Conservation (phyloP, 106 monocot genomes). For the Allium sativum region DNA sequence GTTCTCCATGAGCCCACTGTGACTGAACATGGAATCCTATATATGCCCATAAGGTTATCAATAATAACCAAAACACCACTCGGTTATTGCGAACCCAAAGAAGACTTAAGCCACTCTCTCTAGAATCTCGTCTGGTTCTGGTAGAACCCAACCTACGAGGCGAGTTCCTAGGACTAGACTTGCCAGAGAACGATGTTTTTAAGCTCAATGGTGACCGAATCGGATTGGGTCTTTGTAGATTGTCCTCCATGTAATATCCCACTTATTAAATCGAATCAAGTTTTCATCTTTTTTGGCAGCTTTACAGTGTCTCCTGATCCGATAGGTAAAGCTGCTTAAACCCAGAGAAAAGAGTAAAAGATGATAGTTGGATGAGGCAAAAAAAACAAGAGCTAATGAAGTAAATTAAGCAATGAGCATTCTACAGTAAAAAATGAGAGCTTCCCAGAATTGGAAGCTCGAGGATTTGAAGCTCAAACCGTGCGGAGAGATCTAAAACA, state of each 20-base stretch:
- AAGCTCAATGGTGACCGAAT: constrained; percentile 20
- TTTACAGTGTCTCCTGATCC: no score
- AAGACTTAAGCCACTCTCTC: constrained; percentile 7
- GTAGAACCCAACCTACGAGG: constrained; percentile 32
- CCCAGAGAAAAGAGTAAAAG: no score
- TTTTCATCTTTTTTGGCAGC: no score
- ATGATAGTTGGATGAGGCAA: no score
- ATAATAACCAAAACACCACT: constrained; percentile 47
- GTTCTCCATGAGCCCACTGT: constrained; percentile 63
- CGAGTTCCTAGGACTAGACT: constrained; percentile 44
- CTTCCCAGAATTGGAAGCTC: no score
- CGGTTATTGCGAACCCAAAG: constrained; percentile 50
- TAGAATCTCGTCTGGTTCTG: constrained; percentile 48
- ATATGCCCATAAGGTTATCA: constrained; percentile 68
- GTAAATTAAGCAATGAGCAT: no score
- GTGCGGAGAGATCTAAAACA: no score
- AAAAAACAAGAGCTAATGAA: no score
- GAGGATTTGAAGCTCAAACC: no score
- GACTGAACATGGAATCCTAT: constrained; percentile 73
- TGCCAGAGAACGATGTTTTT: constrained; percentile 44
- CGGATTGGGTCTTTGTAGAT: constrained; percentile 26
- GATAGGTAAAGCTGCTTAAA: no score
- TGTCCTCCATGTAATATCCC: neutral
- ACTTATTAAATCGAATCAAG: no score
- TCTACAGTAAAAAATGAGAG: no score